phyloP scores from a whole-genome alignment of 495 filamentous ascomycete genomes.

The Tuber magnatum region DNA sequence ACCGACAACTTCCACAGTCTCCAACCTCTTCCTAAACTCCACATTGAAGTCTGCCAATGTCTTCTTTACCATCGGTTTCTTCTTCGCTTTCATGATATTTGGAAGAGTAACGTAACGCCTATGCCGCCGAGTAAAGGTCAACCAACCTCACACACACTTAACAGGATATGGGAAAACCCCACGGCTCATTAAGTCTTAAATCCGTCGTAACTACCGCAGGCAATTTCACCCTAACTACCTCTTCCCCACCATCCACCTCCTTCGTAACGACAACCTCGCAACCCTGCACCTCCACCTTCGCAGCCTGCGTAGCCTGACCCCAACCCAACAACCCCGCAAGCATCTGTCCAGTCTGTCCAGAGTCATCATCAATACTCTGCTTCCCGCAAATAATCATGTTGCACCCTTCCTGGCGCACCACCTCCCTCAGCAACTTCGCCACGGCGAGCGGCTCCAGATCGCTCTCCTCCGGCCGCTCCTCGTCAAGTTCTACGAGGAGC shows the following conservation, averaged over 20 bases:
- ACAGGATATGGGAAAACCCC: neutral
- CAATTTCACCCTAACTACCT: slow-evolving; percentile 75
- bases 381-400: slow-evolving; percentile 92
- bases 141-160: neutral
- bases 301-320: slow-evolving; percentile 90
- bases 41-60: slow-evolving; percentile 71
- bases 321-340: slow-evolving; percentile 84
- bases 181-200: slow-evolving; percentile 84
- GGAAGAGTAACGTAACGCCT: slow-evolving; percentile 83
- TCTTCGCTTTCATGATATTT: slow-evolving; percentile 99
- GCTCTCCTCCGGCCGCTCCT: slow-evolving; percentile 47
- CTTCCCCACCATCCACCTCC: slow-evolving; percentile 92
- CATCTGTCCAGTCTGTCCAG: slow-evolving; percentile 97
- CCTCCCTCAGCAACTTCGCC: slow-evolving; percentile 74
- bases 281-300: slow-evolving; percentile 63
- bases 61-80: slow-evolving; percentile 95
- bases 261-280: slow-evolving; percentile 63
- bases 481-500: slow-evolving; percentile 71
- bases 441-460: slow-evolving; percentile 80
- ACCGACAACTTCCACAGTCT: slow-evolving; percentile 80
- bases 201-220: slow-evolving; percentile 93
- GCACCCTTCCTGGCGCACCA: slow-evolving; percentile 71
- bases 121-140: neutral
- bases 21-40: slow-evolving; percentile 65
- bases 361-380: slow-evolving; percentile 95